These are phyloP conservation scores for Hypholoma sublateritium DNA, from an alignment of 768 basidiomycete species.

Conservation along the genomic window DNA sequence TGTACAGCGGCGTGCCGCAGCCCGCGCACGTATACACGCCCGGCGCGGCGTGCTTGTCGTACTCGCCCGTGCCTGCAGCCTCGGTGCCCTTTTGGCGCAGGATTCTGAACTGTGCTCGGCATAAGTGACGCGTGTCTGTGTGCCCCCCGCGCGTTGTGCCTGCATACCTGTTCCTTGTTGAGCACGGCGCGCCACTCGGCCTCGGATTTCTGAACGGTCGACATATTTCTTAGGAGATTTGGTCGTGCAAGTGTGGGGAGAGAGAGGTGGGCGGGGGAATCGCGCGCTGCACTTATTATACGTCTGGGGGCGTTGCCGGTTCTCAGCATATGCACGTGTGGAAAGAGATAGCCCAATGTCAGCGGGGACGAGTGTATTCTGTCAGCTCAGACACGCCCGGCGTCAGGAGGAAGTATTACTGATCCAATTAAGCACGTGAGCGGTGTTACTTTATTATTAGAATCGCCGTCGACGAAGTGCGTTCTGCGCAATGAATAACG, in stretches of 20 bases:
- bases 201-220: slow-evolving; percentile 53
- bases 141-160: background rate
- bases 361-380: background rate
- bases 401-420: background rate
- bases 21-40: slow-evolving; percentile 82
- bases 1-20: slow-evolving; percentile 83
- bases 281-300: slow-evolving; percentile 14
- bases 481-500: background rate
- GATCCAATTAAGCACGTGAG: slow-evolving; percentile 6
- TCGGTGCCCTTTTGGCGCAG: slow-evolving; percentile 90
- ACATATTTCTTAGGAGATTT: slow-evolving; percentile 31
- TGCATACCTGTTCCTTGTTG: slow-evolving; percentile 73
- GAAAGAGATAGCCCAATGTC: background rate
- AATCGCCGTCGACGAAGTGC: background rate
- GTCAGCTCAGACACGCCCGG: background rate
- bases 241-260: background rate
- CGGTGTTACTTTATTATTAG: slow-evolving; percentile 5
- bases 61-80: slow-evolving; percentile 71
- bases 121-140: background rate
- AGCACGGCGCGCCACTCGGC: slow-evolving; percentile 84
- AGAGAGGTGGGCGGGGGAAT: background rate
- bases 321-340: slow-evolving; percentile 15
- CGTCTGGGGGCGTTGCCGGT: slow-evolving; percentile 15
- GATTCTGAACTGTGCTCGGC: slow-evolving; percentile 67
- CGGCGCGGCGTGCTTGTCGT: slow-evolving; percentile 62